Evolutionary conservation across 2,329 filamentous ascomycete genomes (phyloP), one percentile per base, ranked within the genome.

Genomic region (Penicillium olsonii): DNA sequence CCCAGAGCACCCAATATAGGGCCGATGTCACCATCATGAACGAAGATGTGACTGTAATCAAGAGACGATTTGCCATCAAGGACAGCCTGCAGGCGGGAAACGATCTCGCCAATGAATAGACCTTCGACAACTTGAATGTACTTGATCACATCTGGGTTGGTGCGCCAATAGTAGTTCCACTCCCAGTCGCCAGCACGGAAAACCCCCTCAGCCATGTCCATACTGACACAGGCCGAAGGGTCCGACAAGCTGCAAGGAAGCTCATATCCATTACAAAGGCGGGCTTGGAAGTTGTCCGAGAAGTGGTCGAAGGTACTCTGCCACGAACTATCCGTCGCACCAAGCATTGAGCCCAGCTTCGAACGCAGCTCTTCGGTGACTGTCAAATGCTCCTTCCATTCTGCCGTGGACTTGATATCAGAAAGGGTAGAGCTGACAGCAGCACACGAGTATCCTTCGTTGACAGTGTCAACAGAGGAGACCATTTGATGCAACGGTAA

Each of bases 181-280:
- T 71, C 68, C 70, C 70, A 73, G 40, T 73, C 70, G 5, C 70
- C 70, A 2, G 68, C 69, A 24, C 70, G 68, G 54, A 73, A 73
- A 8, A 69, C 68, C 42, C 70, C 64, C 1, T 71, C 46, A 1
- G 66, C 69, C 52, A 70, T 66, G 0, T 57, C 46, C 26, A 35
- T 51, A 1, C 60, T 71, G n/a, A 68, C 69, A 42, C 70, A 73
- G 3, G 57, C 46, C 0, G 61, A 60, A 0, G 49, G 47, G 39
- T 71, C 60, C 0, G 49, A 48, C 1, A 65, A 4, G 34, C 60
- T 60, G 48, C 70, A 73, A 0, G 70, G 70, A 0, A 72, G 57
- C 0, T 59, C 38, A 34, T 73, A 73, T 5, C 70, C 70, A 42
- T 73, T 73, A 42, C 70, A 73, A 5, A 73, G 60, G 2, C 70